These are phyloP conservation scores for Penicillium psychrofluorescens DNA, from an alignment of 495 filamentous ascomycete genomes.

Conservation along the genomic window DNA sequence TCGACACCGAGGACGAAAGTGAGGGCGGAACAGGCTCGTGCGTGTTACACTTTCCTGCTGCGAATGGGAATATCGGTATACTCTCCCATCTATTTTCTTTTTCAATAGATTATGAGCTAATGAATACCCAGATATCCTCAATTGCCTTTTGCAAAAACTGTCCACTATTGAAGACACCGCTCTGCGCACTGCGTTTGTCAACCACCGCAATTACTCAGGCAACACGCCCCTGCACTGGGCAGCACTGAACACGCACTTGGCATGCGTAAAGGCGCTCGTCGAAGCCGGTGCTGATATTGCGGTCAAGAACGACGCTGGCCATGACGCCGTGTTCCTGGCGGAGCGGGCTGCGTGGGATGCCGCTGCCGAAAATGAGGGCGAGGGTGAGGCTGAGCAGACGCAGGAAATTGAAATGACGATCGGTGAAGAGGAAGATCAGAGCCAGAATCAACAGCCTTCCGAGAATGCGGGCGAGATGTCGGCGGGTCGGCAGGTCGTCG, in stretches of 20 bases:
- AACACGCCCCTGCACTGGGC: constrained; percentile 94
- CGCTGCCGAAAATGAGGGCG: constrained; percentile 12
- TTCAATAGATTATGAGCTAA: no score
- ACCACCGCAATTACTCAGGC: constrained; percentile 66
- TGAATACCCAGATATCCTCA: constrained; percentile 36
- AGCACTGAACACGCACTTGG: constrained; percentile 76
- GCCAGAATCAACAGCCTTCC: not conserved
- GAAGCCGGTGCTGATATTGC: constrained; percentile 66
- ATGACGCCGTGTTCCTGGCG: constrained; percentile 80
- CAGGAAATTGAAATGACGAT: constrained; percentile 25
- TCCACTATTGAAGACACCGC: constrained; percentile 18
- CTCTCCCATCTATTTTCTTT: not conserved
- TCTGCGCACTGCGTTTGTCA: constrained; percentile 40
- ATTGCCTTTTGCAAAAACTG: constrained; percentile 35
- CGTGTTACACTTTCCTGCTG: constrained; percentile 79
- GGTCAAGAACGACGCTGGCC: constrained; percentile 71
- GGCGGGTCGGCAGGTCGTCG: constrained; percentile 36
- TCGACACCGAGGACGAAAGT: constrained; percentile 65
- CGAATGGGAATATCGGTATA: constrained; percentile 78
- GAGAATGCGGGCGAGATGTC: constrained; percentile 23
- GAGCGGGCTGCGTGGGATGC: constrained; percentile 50
- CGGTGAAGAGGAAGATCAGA: constrained; percentile 15
- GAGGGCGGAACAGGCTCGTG: constrained; percentile 38
- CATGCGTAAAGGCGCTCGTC: constrained; percentile 67
- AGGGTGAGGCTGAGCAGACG: constrained; percentile 8